phyloP scores from a whole-genome alignment of 1,284 basidiomycete species.

The Gomphus bonarii region DNA sequence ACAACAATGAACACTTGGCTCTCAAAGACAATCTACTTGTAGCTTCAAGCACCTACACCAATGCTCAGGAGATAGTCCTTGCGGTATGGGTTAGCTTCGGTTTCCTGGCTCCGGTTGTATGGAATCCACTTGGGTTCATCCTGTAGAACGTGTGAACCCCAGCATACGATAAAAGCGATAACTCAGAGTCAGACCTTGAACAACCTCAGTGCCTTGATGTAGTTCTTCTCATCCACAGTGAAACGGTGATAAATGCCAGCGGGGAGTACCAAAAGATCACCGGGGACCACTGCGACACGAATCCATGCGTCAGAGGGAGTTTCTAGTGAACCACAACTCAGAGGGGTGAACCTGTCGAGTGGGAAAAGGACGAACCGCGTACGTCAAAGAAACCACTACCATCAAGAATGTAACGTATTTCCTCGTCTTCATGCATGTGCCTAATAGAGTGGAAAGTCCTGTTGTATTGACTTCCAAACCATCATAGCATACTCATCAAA shows the following conservation, averaged over 20 bases:
- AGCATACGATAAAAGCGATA: neutral
- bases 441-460: conserved; percentile 24
- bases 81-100: conserved; percentile 58
- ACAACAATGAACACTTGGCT: neutral
- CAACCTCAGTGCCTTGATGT: conserved; percentile 62
- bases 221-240: conserved; percentile 63
- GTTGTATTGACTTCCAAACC: neutral
- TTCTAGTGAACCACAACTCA: conserved; percentile 19
- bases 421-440: conserved; percentile 87
- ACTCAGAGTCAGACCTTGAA: conserved; percentile 49
- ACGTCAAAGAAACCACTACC: conserved; percentile 84
- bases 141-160: conserved; percentile 26
- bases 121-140: conserved; percentile 85
- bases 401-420: conserved; percentile 75
- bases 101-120: conserved; percentile 49
- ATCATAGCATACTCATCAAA: conserved; percentile 53
- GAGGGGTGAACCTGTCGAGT: neutral
- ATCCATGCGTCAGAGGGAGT: conserved; percentile 59
- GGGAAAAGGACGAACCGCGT: conserved; percentile 39
- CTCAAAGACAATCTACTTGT: neutral
- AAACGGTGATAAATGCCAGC: conserved; percentile 82
- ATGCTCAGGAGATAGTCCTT: conserved; percentile 46
- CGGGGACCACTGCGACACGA: conserved; percentile 53
- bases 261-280: conserved; percentile 68
- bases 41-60: conserved; percentile 16